Conservation (phyloP, 768 basidiomycete genomes). For the Suillus occidentalis region DNA sequence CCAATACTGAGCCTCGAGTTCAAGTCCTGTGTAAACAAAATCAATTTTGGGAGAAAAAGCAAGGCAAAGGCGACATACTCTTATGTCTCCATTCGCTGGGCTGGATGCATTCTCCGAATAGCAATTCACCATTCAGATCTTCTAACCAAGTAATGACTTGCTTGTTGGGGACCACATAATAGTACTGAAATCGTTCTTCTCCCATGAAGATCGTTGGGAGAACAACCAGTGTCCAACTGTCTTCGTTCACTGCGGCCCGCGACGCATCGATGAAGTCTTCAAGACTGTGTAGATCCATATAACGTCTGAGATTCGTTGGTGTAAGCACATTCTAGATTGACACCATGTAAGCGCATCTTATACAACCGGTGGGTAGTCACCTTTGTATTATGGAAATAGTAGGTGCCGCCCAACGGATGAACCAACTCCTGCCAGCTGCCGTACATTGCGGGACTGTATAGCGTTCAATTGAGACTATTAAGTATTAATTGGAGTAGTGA, state of each 20-base stretch:
- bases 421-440: too few relatives aligned
- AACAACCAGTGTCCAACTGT: neutral
- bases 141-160: neutral
- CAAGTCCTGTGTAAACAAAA: neutral
- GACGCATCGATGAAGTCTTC: neutral
- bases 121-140: neutral
- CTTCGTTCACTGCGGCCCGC: neutral
- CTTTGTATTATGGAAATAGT: neutral
- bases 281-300: neutral
- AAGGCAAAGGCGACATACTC: neutral
- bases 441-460: too few relatives aligned
- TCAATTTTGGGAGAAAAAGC: neutral
- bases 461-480: neutral
- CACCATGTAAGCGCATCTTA: neutral
- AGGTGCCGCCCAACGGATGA: neutral
- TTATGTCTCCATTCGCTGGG: neutral
- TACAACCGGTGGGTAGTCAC: neutral
- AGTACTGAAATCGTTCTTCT: neutral
- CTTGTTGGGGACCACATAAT: neutral
- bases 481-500: neutral
- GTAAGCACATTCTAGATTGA: neutral
- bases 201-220: neutral
- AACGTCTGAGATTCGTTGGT: neutral
- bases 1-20: neutral
- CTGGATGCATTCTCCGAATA: neutral